Evolutionary conservation across 148 eudicot genomes (phyloP).

Genomic region (Nepenthes mirabilis): DNA sequence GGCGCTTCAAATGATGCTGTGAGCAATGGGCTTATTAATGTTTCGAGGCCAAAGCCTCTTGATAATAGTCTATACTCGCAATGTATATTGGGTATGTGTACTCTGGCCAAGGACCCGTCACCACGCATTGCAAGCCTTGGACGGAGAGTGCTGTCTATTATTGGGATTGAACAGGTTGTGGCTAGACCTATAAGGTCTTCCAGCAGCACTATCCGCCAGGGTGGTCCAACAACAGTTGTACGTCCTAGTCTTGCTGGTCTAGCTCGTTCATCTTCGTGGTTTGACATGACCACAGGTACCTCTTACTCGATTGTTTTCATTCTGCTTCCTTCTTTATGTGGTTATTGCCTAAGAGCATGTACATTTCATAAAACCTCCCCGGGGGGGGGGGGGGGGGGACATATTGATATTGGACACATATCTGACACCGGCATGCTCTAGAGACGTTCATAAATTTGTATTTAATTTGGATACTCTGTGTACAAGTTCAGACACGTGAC

Average conservation of each 20-base stretch:
- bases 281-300: constrained; percentile 86
- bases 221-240: constrained; percentile 35
- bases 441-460: too few species aligned
- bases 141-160: constrained; percentile 55
- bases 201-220: constrained; percentile 27
- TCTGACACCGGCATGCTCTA: too few species aligned
- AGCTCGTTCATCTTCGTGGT: constrained; percentile 89
- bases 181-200: constrained; percentile 50
- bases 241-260: constrained; percentile 53
- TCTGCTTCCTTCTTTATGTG: not conserved
- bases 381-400: too few species aligned
- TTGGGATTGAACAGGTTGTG: constrained; percentile 87
- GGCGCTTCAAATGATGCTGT: constrained; percentile 43
- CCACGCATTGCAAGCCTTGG: constrained; percentile 82
- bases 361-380: too few species aligned
- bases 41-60: constrained; percentile 51
- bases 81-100: constrained; percentile 61
- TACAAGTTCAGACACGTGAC: too few species aligned
- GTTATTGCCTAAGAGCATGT: too few species aligned
- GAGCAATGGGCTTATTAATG: constrained; percentile 52
- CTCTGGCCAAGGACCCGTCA: constrained; percentile 92
- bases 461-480: too few species aligned
- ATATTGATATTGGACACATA: too few species aligned
- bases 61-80: constrained; percentile 65
- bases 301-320: not conserved